Evolutionary conservation across 495 filamentous ascomycete genomes (phyloP), one percentile per base, ranked within the genome.

Genomic region (Jackrogersella multiformis): DNA sequence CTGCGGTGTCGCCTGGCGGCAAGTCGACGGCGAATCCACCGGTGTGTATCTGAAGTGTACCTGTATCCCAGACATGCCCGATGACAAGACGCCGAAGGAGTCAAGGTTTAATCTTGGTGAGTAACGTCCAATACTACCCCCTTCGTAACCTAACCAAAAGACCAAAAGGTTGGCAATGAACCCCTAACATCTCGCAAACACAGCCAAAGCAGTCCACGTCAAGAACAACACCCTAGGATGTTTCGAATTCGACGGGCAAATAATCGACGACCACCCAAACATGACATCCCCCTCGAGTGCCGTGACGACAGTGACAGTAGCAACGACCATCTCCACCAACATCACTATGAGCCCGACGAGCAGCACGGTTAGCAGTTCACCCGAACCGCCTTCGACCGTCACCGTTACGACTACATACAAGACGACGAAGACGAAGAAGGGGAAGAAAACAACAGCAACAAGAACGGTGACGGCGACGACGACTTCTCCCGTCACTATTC

Each of bases 371-470:
- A 42, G 3, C 23, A 26, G 8, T 6, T 48, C 51, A 2, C 49
- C 28, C 12, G 28, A 41, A 7, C 10, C 13, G 0, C 18, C 28
- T 2, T 10, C 39, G 5, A 51, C 38, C 4, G 49, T 32, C n/a
- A 62, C 49, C 2, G 20, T 38, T n/a, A 62, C 59, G 26, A 36
- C n/a, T n/a, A 34, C 9, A 20, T 9, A 4, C 45, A 30, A 7
- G 32, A 48, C n/a, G 16, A 41, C n/a, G 16, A 61, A 44, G 26
- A 44, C 36, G 0, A 54, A 54, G 48, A 56, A 18, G 10, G 56
- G 15, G 20, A 38, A 57, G 52, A 13, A 12, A 13, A 21, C n/a
- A 12, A 15, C 5, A 12, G 0, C 4, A 2, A 46, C 46, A 12
- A 32, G 15, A 9, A 39, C 41, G 24, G 18, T 57, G 13, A 39